phyloP scores from a whole-genome alignment of 306 rosid genomes.

The Pachyrhizus erosus region DNA sequence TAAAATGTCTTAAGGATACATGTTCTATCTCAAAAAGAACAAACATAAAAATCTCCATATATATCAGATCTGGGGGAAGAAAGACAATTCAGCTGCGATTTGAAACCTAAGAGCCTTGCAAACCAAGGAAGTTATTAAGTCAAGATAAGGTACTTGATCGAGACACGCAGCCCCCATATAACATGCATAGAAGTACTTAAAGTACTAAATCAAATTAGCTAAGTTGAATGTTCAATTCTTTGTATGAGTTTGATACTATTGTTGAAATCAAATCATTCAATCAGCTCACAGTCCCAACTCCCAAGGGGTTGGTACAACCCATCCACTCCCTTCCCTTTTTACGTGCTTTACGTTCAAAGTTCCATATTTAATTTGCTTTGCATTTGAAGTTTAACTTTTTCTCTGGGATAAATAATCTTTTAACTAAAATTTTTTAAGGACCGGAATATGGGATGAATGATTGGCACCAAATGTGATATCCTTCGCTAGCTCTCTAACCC shows the following conservation, averaged over 20 bases:
- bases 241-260: neutral
- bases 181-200: neutral
- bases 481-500: neutral
- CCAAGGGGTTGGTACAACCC: neutral
- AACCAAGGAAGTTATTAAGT: neutral
- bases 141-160: neutral
- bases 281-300: too few relatives aligned
- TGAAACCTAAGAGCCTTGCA: neutral
- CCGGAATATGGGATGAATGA: neutral
- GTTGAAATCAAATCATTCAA: neutral
- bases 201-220: neutral
- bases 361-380: neutral
- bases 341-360: neutral
- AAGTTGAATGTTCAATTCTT: neutral
- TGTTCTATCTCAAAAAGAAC: neutral
- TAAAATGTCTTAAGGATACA: neutral
- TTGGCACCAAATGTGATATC: neutral
- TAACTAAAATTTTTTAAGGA: neutral
- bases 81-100: neutral
- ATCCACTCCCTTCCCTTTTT: conserved; percentile 5
- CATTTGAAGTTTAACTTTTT: neutral
- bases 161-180: neutral
- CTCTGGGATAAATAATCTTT: neutral
- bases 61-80: neutral
- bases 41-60: neutral